These are phyloP conservation scores for Polyporus arcularius DNA, from an alignment of 768 basidiomycete genomes.

Conservation along the genomic window DNA sequence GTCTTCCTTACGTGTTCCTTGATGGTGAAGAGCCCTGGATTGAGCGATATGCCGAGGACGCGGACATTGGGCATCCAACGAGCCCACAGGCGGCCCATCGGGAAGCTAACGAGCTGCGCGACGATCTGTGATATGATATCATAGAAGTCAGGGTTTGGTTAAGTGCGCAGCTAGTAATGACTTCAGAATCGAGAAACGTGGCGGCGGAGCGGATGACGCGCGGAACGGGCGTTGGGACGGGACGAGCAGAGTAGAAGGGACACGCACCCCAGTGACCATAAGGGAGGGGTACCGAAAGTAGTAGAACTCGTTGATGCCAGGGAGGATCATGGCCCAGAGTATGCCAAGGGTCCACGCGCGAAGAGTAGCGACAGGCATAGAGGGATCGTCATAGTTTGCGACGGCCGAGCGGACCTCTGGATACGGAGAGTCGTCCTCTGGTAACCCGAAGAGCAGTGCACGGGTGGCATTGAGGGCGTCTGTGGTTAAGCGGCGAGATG, in stretches of 20 bases:
- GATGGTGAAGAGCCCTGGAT: slow-evolving; percentile 76
- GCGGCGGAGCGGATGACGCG: not conserved
- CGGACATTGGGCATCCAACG: slow-evolving; percentile 51
- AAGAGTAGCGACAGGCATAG: slow-evolving; percentile 64
- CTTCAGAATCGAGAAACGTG: not conserved
- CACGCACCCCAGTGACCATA: slow-evolving; percentile 36
- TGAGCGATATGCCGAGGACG: slow-evolving; percentile 62
- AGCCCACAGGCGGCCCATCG: slow-evolving; percentile 69
- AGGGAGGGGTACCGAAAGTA: slow-evolving; percentile 48
- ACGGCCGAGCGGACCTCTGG: slow-evolving; percentile 81
- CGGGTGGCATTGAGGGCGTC: not conserved
- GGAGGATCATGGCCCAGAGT: slow-evolving; percentile 58
- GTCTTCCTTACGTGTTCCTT: slow-evolving; percentile 64
- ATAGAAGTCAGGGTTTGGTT: too few species aligned
- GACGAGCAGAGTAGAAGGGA: slow-evolving; percentile 24
- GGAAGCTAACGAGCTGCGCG: slow-evolving; percentile 72
- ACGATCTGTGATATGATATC: slow-evolving; percentile 43
- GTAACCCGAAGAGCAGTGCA: not conserved
- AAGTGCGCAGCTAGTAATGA: slow-evolving; percentile 11
- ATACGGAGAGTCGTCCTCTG: slow-evolving; percentile 80
- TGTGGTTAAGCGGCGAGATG: not conserved
- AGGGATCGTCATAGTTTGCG: slow-evolving; percentile 68
- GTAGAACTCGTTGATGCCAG: slow-evolving; percentile 53
- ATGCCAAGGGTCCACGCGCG: slow-evolving; percentile 77
- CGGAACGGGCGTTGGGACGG: not conserved